Evolutionary conservation across 2,329 filamentous ascomycete species (phyloP).

Genomic region (Plectosphaerella sp.): DNA sequence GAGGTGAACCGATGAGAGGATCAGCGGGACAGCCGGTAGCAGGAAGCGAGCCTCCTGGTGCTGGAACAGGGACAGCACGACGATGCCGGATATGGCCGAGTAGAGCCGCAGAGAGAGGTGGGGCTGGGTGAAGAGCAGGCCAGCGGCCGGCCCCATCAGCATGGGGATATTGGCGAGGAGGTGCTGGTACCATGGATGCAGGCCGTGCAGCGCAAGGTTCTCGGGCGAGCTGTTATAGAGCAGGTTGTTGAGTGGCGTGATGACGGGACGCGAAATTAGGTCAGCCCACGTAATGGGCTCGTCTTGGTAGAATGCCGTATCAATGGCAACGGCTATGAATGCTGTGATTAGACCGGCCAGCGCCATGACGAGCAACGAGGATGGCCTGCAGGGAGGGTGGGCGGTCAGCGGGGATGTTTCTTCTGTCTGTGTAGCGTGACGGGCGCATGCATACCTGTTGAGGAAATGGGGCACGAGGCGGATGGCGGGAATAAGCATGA

Average conservation of each 20-base stretch:
- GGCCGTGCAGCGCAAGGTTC: slow-evolving; percentile 70
- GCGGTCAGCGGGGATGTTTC: not conserved
- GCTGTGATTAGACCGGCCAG: slow-evolving; percentile 63
- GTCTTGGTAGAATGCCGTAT: slow-evolving; percentile 77
- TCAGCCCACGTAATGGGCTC: slow-evolving; percentile 61
- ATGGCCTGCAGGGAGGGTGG: slow-evolving; percentile 36
- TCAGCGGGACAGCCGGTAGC: slow-evolving; percentile 69
- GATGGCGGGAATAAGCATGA: slow-evolving; percentile 78
- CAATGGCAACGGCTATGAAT: slow-evolving; percentile 70
- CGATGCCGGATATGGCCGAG: slow-evolving; percentile 69
- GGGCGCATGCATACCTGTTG: slow-evolving; percentile 57
- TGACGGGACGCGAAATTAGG: slow-evolving; percentile 59
- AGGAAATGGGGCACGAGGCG: slow-evolving; percentile 81
- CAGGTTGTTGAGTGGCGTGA: slow-evolving; percentile 76
- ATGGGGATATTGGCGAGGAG: slow-evolving; percentile 66
- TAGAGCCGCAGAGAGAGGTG: slow-evolving; percentile 59
- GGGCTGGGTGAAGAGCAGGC: slow-evolving; percentile 55
- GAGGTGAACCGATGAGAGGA: slow-evolving; percentile 67
- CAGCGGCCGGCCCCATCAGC: slow-evolving; percentile 65
- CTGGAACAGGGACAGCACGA: slow-evolving; percentile 67
- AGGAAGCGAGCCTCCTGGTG: slow-evolving; percentile 80
- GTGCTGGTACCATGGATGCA: slow-evolving; percentile 78
- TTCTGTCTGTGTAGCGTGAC: too few species aligned
- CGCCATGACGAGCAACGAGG: slow-evolving; percentile 59
- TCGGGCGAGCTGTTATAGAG: slow-evolving; percentile 66